Evolutionary conservation across 2,329 filamentous ascomycete genomes (phyloP).

Genomic region (Lasiodiplodia sp.): DNA sequence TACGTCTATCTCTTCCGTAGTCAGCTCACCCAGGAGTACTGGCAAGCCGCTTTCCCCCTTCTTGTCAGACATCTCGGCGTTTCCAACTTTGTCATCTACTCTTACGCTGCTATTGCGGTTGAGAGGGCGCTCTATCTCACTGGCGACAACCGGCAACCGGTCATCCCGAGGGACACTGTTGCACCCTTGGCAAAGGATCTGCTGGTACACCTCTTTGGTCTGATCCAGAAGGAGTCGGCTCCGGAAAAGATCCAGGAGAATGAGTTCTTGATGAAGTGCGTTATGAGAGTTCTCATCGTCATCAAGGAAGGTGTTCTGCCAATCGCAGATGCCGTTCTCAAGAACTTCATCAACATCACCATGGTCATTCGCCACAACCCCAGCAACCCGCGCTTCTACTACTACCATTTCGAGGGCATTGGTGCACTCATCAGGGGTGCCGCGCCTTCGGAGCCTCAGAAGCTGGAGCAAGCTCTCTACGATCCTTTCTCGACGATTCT

Average conservation of each 20-base stretch:
- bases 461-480: conserved; percentile 83
- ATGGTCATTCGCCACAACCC: conserved; percentile 92
- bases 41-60: conserved; percentile 87
- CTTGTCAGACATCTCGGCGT: conserved; percentile 91
- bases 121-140: conserved; percentile 88
- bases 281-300: conserved; percentile 96
- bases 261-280: conserved; percentile 97
- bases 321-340: conserved; percentile 79
- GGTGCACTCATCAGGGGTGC: conserved; percentile 85
- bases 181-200: conserved; percentile 84
- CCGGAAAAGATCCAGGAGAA: conserved; percentile 98
- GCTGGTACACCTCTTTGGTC: conserved; percentile 85
- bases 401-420: conserved; percentile 95
- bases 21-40: conserved; percentile 89
- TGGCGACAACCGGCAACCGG: conserved; percentile 74
- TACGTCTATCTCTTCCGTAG: conserved; percentile 97
- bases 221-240: conserved; percentile 84
- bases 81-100: conserved; percentile 94
- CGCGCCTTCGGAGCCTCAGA: conserved; percentile 71
- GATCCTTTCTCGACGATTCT: conserved; percentile 82
- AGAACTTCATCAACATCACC: conserved; percentile 87
- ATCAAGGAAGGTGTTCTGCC: conserved; percentile 81
- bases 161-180: conserved; percentile 82
- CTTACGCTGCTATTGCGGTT: conserved; percentile 95
- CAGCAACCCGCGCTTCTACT: conserved; percentile 97